These are phyloP conservation scores for Suillus clintonianus DNA, from an alignment of 768 basidiomycete species.

Conservation along the genomic window DNA sequence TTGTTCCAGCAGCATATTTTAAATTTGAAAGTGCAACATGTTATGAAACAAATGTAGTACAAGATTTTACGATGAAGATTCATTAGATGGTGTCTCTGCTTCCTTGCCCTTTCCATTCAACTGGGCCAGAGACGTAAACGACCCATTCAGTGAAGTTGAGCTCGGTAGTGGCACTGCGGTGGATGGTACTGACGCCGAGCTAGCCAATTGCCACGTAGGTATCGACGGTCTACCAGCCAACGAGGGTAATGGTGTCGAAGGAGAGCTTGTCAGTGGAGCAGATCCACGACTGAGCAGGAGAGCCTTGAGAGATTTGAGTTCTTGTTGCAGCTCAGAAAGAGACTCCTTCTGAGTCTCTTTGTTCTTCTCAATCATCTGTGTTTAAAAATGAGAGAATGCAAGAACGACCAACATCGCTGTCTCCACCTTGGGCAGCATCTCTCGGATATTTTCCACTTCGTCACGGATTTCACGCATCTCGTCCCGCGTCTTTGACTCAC, in stretches of 20 bases:
- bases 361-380: conserved; percentile 92
- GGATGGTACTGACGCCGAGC: conserved; percentile 27
- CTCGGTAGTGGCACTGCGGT: conserved; percentile 16
- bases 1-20: not conserved
- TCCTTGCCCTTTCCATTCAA: conserved; percentile 64
- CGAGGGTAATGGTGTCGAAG: conserved; percentile 52
- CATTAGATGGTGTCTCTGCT: conserved; percentile 29
- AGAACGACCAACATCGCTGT: not conserved
- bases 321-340: conserved; percentile 85
- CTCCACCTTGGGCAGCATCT: conserved; percentile 89
- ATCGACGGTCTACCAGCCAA: conserved; percentile 68
- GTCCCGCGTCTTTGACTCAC: conserved; percentile 76
- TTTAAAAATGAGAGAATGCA: conserved; percentile 3
- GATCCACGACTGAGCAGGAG: conserved; percentile 77
- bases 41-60: not conserved
- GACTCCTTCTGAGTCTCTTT: conserved; percentile 84
- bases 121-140: conserved; percentile 18
- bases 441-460: conserved; percentile 86
- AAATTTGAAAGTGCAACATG: not conserved
- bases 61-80: conserved; percentile 13
- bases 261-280: conserved; percentile 42
- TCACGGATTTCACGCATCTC: conserved; percentile 92
- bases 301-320: conserved; percentile 92
- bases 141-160: conserved; percentile 14
- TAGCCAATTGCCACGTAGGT: conserved; percentile 88